Base-by-base conservation (phyloP, 495 filamentous ascomycete genomes). In the Neurospora sp. region DNA sequence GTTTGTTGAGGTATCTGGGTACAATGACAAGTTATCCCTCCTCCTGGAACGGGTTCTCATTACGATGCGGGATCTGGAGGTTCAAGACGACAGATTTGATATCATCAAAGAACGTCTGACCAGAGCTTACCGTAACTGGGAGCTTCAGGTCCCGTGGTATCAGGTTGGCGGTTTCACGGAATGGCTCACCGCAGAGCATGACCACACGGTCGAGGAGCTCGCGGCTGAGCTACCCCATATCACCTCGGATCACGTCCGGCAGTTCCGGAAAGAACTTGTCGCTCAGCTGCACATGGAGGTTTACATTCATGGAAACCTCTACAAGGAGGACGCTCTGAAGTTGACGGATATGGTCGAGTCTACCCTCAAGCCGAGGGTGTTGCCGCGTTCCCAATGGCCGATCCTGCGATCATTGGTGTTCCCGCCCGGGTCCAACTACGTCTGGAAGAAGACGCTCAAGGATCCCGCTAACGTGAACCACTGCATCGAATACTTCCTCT, bases 381-480 rank as follows among this genome's bases (percentile, higher is more conserved):
- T 98, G 37, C 92, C 94, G 5, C 87, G 88, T 53, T 87, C 89
- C 40, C 94, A 98, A 80, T 97, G 93, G 91, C 87, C 89, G 65
- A 87, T 94, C 72, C 83, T 89, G 53, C 88, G 96, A 48, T 92
- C 91, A 53, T 83, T 98, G 70, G 83, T 94, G 48, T 85, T 97
- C 41, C 92, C 93, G 1, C 87, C 88, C 3, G 94, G 93, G 3
- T 89, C 89, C 77, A 94, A 97, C 82, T 97, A 88, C 78, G 84
- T 93, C 73, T 98, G 94, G 81, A 87, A 89, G 77, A 91, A 91
- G 69, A 88, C 86, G 3, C 85, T 98, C 59, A 92, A 91, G 77
- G 96, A 98, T 78, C 90, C 92, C 0, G 93, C 91, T 37, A 99
- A 99, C 76, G 91, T 99, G 76, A 99, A 99, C 78, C 91, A 97